Evolutionary conservation across 2,329 filamentous ascomycete genomes (phyloP).

Genomic region (Nothomitra cinnamomea): DNA sequence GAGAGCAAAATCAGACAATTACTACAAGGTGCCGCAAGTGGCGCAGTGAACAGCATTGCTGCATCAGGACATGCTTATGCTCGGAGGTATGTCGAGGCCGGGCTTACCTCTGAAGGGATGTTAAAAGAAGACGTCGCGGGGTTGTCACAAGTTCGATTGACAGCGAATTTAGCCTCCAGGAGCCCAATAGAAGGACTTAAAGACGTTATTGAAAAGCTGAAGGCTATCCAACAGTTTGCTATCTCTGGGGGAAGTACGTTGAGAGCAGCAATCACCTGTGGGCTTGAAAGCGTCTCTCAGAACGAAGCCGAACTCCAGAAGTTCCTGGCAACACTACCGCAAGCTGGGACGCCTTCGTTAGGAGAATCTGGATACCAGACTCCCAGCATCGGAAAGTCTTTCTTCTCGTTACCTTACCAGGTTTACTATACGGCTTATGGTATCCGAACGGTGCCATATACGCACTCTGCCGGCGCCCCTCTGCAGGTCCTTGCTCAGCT

Average conservation of each 20-base stretch:
- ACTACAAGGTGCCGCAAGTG: slow-evolving; percentile 71
- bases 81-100: slow-evolving; percentile 65
- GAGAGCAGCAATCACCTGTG: slow-evolving; percentile 74
- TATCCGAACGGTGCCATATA: slow-evolving; percentile 71
- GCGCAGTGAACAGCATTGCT: slow-evolving; percentile 80
- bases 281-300: slow-evolving; percentile 47
- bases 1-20: slow-evolving; percentile 72
- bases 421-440: slow-evolving; percentile 85
- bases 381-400: slow-evolving; percentile 43
- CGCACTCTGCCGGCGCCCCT: slow-evolving; percentile 53
- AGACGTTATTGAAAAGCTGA: slow-evolving; percentile 68
- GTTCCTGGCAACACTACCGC: slow-evolving; percentile 50
- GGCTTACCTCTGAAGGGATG: slow-evolving; percentile 53
- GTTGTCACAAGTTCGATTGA: slow-evolving; percentile 76
- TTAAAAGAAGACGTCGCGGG: slow-evolving; percentile 74
- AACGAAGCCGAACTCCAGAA: slow-evolving; percentile 56
- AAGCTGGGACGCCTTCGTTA: slow-evolving; percentile 18
- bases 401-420: slow-evolving; percentile 91
- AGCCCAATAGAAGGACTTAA: slow-evolving; percentile 50
- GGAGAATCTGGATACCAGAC: slow-evolving; percentile 18
- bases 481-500: slow-evolving; percentile 82
- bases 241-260: slow-evolving; percentile 50
- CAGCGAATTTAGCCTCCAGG: slow-evolving; percentile 60
- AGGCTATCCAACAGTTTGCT: slow-evolving; percentile 65
- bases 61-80: slow-evolving; percentile 81